Evolutionary conservation across 2,329 filamentous ascomycete genomes (phyloP).

Genomic region (Penicillium brasilianum): DNA sequence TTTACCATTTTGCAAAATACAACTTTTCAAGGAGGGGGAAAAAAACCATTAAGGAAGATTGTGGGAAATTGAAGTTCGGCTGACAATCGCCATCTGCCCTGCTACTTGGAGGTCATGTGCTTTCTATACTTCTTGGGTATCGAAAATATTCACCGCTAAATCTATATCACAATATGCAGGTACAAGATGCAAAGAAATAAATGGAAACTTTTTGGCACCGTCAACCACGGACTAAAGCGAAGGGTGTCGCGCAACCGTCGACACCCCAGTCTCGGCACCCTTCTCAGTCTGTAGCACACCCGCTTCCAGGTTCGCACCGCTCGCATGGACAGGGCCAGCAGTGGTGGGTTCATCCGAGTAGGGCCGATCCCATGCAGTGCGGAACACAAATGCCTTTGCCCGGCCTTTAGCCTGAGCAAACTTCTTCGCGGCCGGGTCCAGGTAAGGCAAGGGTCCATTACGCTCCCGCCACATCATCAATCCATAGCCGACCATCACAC

Average conservation of each 20-base stretch:
- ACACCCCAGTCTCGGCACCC: conserved; percentile 8
- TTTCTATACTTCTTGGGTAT: conserved; percentile 1
- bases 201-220: background rate
- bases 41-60: too few species aligned
- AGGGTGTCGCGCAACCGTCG: conserved; percentile 10
- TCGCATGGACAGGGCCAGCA: conserved; percentile 3
- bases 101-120: background rate
- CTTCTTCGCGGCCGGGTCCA: conserved; percentile 24
- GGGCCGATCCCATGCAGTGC: conserved; percentile 16
- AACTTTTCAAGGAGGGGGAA: too few species aligned
- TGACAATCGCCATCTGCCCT: background rate
- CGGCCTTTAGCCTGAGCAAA: conserved; percentile 18
- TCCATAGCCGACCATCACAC: conserved; percentile 26
- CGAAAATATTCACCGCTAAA: conserved; percentile 4
- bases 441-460: conserved; percentile 23
- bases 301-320: conserved; percentile 16
- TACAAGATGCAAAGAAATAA: background rate
- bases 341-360: conserved; percentile 13
- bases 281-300: conserved; percentile 15
- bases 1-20: conserved; percentile 12
- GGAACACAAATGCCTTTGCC: conserved; percentile 25
- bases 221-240: conserved; percentile 4
- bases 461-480: conserved; percentile 29
- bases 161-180: conserved; percentile 5
- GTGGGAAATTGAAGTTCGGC: background rate